A percentile compares a stretch with the other conserved stretches of the same genome.
phyloP scores from a whole-genome alignment of 805 yeast genomes.

The Osmozyma mogii region DNA sequence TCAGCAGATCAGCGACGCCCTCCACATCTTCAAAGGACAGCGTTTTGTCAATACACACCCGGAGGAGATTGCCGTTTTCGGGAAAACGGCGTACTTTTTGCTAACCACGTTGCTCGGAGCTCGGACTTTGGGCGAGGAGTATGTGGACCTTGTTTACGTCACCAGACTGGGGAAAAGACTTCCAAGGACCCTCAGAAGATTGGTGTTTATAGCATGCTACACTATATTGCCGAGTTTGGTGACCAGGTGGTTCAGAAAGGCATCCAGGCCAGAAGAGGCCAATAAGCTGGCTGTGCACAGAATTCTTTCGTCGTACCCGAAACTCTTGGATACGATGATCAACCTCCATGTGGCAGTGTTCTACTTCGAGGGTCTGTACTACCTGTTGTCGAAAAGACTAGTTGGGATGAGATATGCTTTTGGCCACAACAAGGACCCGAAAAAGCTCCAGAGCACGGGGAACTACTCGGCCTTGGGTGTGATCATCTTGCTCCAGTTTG shows the following conservation, averaged over 20 bases:
- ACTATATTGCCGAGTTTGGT: slow-evolving; percentile 55
- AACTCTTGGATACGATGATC: slow-evolving; percentile 43
- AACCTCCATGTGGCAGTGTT: slow-evolving; percentile 75
- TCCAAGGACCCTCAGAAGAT: slow-evolving; percentile 38
- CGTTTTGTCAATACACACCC: slow-evolving; percentile 58
- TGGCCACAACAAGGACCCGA: slow-evolving; percentile 49
- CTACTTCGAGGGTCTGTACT: slow-evolving; percentile 77
- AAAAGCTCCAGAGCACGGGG: slow-evolving; percentile 36
- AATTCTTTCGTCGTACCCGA: slow-evolving; percentile 33
- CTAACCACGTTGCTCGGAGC: slow-evolving; percentile 72
- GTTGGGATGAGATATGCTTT: slow-evolving; percentile 75
- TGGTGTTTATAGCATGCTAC: slow-evolving; percentile 54
- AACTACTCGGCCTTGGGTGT: slow-evolving; percentile 74
- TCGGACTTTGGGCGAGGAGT: slow-evolving; percentile 89
- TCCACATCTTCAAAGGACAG: slow-evolving; percentile 51
- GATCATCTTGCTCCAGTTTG: slow-evolving; percentile 45
- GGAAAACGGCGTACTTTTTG: slow-evolving; percentile 57
- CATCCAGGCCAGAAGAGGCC: too few species aligned
- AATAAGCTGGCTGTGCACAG: slow-evolving; percentile 12
- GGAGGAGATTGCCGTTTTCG: slow-evolving; percentile 49
- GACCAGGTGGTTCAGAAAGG: slow-evolving; percentile 20
- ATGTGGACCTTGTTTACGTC: slow-evolving; percentile 72
- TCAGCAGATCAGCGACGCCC: slow-evolving; percentile 46
- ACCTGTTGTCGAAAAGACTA: slow-evolving; percentile 66
- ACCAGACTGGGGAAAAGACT: slow-evolving; percentile 42